Percentiles rank a stretch among this genome's conserved stretches.
phyloP scores from a whole-genome alignment of 495 filamentous ascomycete species.

The Penicillium paradoxum region DNA sequence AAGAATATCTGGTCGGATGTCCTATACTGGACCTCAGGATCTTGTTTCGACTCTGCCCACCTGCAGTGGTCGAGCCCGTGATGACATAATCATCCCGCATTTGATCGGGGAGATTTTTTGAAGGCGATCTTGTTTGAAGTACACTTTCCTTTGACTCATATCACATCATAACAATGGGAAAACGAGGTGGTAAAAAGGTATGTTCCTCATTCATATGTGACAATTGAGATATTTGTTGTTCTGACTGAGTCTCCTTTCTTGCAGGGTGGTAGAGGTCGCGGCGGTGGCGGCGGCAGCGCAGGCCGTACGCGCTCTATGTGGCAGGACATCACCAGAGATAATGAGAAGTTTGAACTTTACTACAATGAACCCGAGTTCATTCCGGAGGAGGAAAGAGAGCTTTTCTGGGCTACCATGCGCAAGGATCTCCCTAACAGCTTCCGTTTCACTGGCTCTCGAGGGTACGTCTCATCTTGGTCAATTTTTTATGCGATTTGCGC shows the following conservation, averaged over 20 bases:
- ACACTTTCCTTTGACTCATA: background rate
- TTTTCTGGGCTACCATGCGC: conserved; percentile 77
- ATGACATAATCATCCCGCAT: conserved; percentile 4
- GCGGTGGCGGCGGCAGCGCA: conserved; percentile 23
- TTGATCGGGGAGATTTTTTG: conserved; percentile 6
- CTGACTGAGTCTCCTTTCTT: conserved; percentile 12
- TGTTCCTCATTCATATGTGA: background rate
- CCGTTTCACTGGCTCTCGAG: conserved; percentile 89
- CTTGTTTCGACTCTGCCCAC: conserved; percentile 9
- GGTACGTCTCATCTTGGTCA: conserved; percentile 40
- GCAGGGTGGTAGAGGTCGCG: conserved; percentile 34
- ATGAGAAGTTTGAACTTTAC: conserved; percentile 73
- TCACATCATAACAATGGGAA: conserved; percentile 28
- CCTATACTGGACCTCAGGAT: background rate
- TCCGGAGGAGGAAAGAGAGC: conserved; percentile 62
- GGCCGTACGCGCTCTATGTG: conserved; percentile 37
- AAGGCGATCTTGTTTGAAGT: background rate
- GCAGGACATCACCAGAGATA: conserved; percentile 59
- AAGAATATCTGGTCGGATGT: background rate
- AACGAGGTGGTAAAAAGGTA: conserved; percentile 38
- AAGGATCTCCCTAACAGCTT: conserved; percentile 92
- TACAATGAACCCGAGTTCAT: conserved; percentile 75
- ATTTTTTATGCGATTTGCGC: conserved; percentile 2
- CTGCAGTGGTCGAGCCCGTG: background rate
- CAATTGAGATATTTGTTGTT: conserved; percentile 1